Percentiles rank a stretch among this genome's conserved stretches.
Conservation (phyloP, 192 early-diverging fungal species). For the Podila clonocystis region DNA sequence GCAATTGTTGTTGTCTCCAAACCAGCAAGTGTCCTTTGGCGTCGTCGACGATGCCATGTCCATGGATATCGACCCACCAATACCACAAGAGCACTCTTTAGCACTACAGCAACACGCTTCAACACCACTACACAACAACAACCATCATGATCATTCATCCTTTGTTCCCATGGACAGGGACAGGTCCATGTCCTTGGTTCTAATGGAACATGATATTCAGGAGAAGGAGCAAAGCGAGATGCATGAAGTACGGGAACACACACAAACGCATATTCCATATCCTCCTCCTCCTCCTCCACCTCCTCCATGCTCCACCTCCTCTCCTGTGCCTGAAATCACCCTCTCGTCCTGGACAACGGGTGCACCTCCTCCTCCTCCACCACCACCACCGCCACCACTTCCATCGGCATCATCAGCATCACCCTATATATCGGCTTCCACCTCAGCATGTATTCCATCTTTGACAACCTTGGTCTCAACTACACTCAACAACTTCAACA, state of each 20-base stretch:
- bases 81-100: not conserved
- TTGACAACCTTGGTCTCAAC: not conserved
- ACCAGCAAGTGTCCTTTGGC: not conserved
- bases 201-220: too few species aligned
- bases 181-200: too few species aligned
- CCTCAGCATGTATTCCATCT: not conserved
- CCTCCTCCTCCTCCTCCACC: not conserved
- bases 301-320: not conserved
- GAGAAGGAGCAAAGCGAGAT: too few species aligned
- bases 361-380: not conserved
- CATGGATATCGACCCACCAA: conserved; percentile 9
- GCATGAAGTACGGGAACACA: too few species aligned
- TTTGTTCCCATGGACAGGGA: too few species aligned
- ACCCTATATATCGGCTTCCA: not conserved
- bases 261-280: not conserved
- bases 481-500: not conserved
- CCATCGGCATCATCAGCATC: not conserved
- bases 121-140: not conserved
- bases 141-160: not conserved
- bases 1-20: not conserved
- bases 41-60: conserved; percentile 1
- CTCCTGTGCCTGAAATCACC: not conserved
- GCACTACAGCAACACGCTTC: not conserved
- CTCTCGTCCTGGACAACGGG: not conserved
- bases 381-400: not conserved